Evolutionary conservation across 192 early-diverging fungal species (phyloP), one percentile per base, ranked within the genome.

Genomic region (Linnemannia zychae): DNA sequence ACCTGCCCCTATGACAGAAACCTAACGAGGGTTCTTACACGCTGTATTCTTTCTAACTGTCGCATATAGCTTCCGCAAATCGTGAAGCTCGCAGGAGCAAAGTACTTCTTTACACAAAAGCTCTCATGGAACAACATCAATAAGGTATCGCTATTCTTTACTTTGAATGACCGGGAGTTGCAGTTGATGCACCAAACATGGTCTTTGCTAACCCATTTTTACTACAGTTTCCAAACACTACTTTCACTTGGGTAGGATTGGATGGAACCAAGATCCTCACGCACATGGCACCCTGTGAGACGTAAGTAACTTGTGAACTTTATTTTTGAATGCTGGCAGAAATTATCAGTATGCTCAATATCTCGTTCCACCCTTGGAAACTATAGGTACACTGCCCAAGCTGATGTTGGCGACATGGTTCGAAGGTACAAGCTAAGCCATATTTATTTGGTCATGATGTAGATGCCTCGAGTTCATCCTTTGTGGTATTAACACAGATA

Each of bases 101-200:
- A 97, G 86, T 99, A 98, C 87, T 99, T 99, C 76, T 99, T 98
- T 87, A 99, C 99, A 4, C 99, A 99, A 86, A 99, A 99, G 86
- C 89, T 99, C 53, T 97, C 96, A 31, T 99, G 99, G 99, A 99
- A 99, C 90, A 98, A 97, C 85, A 97, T 99, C 84, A 99, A 99
- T 90, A 96, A 96, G 87, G 90, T 92, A 74, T 15, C 16, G 0
- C 70, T 65, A 83, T 31, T 22, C 31, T 50, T 1, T 2, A 17
- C 24, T n/a, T 28, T 63, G 15, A 13, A n/a, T 77, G 22, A 44
- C 40, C 9, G 40, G 37, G 31, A 38, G 0, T 17, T 24, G n/a
- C 16, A 22, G 57, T 13, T 18, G 28, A 38, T 22, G 3, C 65
- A 38, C 40, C 74, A 17, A 71, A 15, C 65, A 50, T 47, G 3